Evolutionary conservation across 495 filamentous ascomycete species (phyloP).

Genomic region (Chaetomium tenue): DNA sequence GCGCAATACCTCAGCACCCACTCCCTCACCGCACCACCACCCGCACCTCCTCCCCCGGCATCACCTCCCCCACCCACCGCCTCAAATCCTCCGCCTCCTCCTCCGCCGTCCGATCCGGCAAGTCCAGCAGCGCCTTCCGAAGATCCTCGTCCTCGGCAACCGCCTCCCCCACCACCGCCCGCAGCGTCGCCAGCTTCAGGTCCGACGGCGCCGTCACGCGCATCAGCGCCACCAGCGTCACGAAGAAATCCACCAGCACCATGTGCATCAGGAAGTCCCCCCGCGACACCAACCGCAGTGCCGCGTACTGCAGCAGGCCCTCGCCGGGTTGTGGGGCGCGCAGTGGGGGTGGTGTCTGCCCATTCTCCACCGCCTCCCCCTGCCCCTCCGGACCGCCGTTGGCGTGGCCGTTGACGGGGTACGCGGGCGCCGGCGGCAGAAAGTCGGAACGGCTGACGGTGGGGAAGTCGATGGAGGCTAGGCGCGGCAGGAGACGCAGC

Average conservation of each 20-base stretch:
- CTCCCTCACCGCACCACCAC: slow-evolving; percentile 26
- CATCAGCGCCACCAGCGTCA: slow-evolving; percentile 58
- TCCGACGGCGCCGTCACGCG: slow-evolving; percentile 44
- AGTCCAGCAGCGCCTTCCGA: slow-evolving; percentile 40
- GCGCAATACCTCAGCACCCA: not conserved
- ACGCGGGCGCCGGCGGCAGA: slow-evolving; percentile 57
- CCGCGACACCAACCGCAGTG: slow-evolving; percentile 69
- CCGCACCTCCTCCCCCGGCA: slow-evolving; percentile 27
- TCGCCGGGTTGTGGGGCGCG: slow-evolving; percentile 28
- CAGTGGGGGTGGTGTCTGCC: not conserved
- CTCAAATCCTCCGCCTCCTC: slow-evolving; percentile 45
- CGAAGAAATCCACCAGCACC: slow-evolving; percentile 72
- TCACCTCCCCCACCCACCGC: slow-evolving; percentile 41
- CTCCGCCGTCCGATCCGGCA: slow-evolving; percentile 46
- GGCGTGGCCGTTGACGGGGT: slow-evolving; percentile 37
- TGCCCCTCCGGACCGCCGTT: not conserved
- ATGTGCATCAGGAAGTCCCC: slow-evolving; percentile 78
- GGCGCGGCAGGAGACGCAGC: slow-evolving; percentile 65
- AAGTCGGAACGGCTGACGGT: slow-evolving; percentile 59
- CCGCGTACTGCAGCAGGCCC: slow-evolving; percentile 73
- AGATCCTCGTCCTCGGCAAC: slow-evolving; percentile 40
- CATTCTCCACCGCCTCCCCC: no score
- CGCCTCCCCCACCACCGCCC: slow-evolving; percentile 40
- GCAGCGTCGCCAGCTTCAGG: slow-evolving; percentile 43
- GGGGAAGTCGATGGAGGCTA: slow-evolving; percentile 63